Conservation (phyloP, 345 rosid genomes). For the Brassica juncea region DNA sequence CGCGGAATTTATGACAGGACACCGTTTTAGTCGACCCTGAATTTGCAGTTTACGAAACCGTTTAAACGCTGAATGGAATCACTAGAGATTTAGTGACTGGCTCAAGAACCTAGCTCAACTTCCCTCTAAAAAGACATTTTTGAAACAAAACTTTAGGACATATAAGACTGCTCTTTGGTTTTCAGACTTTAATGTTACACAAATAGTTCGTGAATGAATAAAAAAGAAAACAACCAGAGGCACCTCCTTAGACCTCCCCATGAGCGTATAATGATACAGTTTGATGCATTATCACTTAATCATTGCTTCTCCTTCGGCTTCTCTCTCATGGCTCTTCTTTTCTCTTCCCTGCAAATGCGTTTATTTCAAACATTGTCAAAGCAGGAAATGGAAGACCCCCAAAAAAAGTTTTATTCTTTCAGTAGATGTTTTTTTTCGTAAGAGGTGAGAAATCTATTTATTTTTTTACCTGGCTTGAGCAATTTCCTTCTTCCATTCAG, state of each 20-base stretch:
- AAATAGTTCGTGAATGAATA: background rate
- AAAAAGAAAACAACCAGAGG: background rate
- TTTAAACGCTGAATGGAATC: background rate
- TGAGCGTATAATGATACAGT: background rate
- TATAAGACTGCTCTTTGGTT: background rate
- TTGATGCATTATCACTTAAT: conserved; percentile 24
- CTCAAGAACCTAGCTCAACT: background rate
- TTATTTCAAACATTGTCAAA: background rate
- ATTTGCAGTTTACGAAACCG: background rate
- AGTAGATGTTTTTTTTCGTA: background rate
- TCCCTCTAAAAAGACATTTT: background rate
- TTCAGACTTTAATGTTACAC: conserved; percentile 5
- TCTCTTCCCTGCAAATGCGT: conserved; percentile 66
- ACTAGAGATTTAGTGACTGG: background rate
- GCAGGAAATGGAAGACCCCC: background rate
- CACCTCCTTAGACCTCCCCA: background rate
- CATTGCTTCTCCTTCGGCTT: conserved; percentile 30
- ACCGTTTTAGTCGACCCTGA: background rate
- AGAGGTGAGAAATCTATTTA: background rate
- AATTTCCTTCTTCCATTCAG: conserved; percentile 57
- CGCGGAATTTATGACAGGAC: too few relatives aligned
- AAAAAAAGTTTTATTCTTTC: background rate
- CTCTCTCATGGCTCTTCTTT: conserved; percentile 56
- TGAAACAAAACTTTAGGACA: conserved; percentile 38
- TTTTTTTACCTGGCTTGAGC: conserved; percentile 59